phyloP scores from a whole-genome alignment of 1,139 yeast genomes.

The Yamadazyma atlantica region DNA sequence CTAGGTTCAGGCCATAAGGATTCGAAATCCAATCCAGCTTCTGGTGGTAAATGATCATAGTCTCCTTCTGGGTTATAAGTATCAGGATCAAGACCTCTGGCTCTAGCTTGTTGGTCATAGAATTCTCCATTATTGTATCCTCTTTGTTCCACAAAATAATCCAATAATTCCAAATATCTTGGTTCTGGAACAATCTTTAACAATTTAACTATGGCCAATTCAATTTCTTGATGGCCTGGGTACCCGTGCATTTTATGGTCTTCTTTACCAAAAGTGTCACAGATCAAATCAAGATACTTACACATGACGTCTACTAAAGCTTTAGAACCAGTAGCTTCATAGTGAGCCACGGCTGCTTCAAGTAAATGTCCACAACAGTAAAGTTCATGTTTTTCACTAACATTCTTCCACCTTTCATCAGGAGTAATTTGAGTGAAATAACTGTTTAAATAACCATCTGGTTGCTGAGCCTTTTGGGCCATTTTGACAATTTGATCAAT shows the following conservation, averaged over 20 bases:
- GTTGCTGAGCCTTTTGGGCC: slow-evolving; percentile 21
- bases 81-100: slow-evolving; percentile 17
- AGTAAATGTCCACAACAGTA: slow-evolving; percentile 24
- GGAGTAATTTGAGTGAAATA: slow-evolving; percentile 22
- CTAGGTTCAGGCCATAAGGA: slow-evolving; percentile 17
- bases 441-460: slow-evolving; percentile 23
- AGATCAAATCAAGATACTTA: slow-evolving; percentile 19
- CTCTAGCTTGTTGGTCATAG: slow-evolving; percentile 15
- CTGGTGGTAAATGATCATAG: slow-evolving; percentile 9
- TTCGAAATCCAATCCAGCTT: slow-evolving; percentile 1
- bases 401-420: slow-evolving; percentile 16
- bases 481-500: slow-evolving; percentile 17
- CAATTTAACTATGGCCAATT: slow-evolving; percentile 20
- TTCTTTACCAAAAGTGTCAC: slow-evolving; percentile 16
- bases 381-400: slow-evolving; percentile 20
- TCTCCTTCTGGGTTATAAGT: slow-evolving; percentile 11
- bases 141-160: slow-evolving; percentile 20
- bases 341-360: slow-evolving; percentile 22
- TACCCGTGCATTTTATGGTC: slow-evolving; percentile 19
- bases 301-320: slow-evolving; percentile 16
- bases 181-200: slow-evolving; percentile 15
- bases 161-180: slow-evolving; percentile 16
- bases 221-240: slow-evolving; percentile 26
- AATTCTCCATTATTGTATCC: slow-evolving; percentile 19
- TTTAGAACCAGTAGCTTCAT: slow-evolving; percentile 16